Evolutionary conservation across 2,329 filamentous ascomycete genomes (phyloP).

Genomic region (Stagonosporopsis cucurbitacearum): DNA sequence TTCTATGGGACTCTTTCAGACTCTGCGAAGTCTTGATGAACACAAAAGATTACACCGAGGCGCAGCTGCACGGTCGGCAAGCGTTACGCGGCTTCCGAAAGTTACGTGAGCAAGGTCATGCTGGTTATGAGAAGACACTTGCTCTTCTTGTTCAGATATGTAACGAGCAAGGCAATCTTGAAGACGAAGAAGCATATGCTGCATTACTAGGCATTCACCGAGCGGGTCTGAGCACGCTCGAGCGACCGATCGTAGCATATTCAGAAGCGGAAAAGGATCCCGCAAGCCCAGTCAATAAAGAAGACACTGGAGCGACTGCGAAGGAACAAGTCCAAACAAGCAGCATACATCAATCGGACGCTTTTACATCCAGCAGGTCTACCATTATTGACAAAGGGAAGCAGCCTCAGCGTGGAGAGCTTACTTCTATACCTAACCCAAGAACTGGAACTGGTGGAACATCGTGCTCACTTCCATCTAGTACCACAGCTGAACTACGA

Average conservation of each 20-base stretch:
- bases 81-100: constrained; percentile 29
- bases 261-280: not conserved
- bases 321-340: not conserved
- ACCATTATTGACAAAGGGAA: not conserved
- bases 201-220: constrained; percentile 20
- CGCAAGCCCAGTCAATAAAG: not conserved
- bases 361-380: not conserved
- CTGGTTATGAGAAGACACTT: constrained; percentile 24
- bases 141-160: constrained; percentile 24
- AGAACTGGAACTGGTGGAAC: too few species aligned
- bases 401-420: not conserved
- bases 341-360: not conserved
- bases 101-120: constrained; percentile 17
- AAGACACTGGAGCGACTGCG: not conserved
- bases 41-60: constrained; percentile 26
- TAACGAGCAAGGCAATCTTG: constrained; percentile 20
- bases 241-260: not conserved
- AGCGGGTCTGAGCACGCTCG: not conserved
- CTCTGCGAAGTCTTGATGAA: constrained; percentile 26
- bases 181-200: constrained; percentile 32
- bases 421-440: not conserved
- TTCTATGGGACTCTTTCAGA: constrained; percentile 23
- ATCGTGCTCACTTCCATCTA: not conserved
- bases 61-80: constrained; percentile 28
- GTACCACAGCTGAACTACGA: not conserved